Evolutionary conservation across 345 rosid genomes (phyloP), one percentile per base, ranked within the genome.

Genomic region (Hirschfeldia incana): DNA sequence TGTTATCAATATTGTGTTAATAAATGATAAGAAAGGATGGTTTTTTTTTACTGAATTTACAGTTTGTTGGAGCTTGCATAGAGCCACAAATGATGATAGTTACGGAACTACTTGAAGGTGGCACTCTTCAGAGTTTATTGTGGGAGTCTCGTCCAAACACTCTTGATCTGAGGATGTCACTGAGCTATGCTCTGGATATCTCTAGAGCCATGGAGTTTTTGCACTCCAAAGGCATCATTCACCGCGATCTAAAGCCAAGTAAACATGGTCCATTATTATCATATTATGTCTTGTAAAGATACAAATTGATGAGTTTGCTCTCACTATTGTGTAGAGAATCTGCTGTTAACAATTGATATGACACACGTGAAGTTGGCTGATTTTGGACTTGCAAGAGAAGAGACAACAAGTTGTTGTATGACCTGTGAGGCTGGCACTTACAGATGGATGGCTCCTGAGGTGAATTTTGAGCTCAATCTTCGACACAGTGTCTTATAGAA

Each of bases 381-480:
- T 77, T 88, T 91, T 49, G 94, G 94, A 29, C 55, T 87, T 15
- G 91, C 90, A 0, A 86, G 88, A 76, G 91, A 87, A 71, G 86
- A 84, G 70, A 59, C 66, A 13, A 49, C 29, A 42, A 3, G n/a
- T 55, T 74, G 57, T 21, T 80, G 78, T 9, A 88, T 89, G 97
- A 86, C 89, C 15, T 72, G 86, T 79, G 93, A 85, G 69, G 88
- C 85, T 10, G 96, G 96, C 17, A 87, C 89, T 33, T 89, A 85
- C 76, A 82, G 87, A 63, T 91, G 89, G 88, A 91, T 91, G 96
- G 96, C 96, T 79, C 96, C 93, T 0, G 97, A 88, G 90, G 93
- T 91, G 72, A 44, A 59, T 71, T 13, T 76, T 74, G 10, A 58
- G 15, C 68, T 17, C 3, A 65, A 6, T 65, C 26, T 58, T 67